Percentiles rank a stretch among this genome's conserved stretches.
These are phyloP conservation scores for Cicer pinnatifidum DNA, from an alignment of 306 rosid species.

Conservation along the genomic window DNA sequence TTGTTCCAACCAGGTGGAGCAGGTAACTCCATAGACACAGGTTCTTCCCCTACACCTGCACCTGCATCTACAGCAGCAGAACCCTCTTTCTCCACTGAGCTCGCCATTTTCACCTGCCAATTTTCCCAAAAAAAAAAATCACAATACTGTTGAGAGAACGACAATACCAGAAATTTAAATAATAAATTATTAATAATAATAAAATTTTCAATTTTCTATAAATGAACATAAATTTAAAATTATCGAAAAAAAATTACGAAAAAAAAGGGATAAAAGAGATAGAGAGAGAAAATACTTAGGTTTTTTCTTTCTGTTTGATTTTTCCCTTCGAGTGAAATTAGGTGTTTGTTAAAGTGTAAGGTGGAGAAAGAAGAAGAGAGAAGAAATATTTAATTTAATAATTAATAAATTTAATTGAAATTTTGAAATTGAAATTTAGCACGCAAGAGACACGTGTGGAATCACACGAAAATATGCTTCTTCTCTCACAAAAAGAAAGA, in stretches of 20 bases:
- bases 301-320: constrained; percentile 28
- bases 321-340: constrained; percentile 33
- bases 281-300: constrained; percentile 17
- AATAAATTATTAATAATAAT: not conserved
- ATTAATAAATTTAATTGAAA: not conserved
- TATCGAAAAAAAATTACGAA: not conserved
- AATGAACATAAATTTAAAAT: constrained; percentile 1
- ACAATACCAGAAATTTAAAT: constrained; percentile 27
- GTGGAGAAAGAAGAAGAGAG: constrained; percentile 32
- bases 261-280: not conserved
- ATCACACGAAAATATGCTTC: constrained; percentile 20
- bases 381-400: not conserved
- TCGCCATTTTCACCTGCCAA: constrained; percentile 81
- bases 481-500: not conserved
- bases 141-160: not conserved
- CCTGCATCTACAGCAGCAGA: constrained; percentile 26
- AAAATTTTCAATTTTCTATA: not conserved
- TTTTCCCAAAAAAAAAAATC: constrained; percentile 31
- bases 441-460: constrained; percentile 44
- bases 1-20: constrained; percentile 98
- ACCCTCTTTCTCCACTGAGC: constrained; percentile 68
- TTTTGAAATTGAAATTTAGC: not conserved
- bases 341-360: constrained; percentile 2
- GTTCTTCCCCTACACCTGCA: constrained; percentile 58
- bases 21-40: constrained; percentile 83